Evolutionary conservation across 495 filamentous ascomycete genomes (phyloP).

Genomic region (Penicillium waksmanii): DNA sequence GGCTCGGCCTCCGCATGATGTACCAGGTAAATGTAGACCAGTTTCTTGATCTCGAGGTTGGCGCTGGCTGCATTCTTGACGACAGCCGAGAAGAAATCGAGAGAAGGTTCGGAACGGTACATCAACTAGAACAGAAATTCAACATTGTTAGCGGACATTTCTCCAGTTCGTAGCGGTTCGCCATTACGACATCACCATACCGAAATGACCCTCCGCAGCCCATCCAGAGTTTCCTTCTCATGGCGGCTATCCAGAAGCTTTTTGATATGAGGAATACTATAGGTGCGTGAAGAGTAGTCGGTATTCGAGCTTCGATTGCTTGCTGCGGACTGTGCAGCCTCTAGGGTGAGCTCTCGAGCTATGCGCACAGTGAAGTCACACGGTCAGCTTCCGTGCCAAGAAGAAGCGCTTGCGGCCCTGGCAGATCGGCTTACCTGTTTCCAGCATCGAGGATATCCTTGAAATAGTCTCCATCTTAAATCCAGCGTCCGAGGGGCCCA

Average conservation of each 20-base stretch:
- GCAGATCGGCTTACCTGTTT: slow-evolving; percentile 67
- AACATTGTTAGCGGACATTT: slow-evolving; percentile 26
- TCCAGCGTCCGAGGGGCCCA: slow-evolving; percentile 26
- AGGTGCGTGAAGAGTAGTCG: slow-evolving; percentile 46
- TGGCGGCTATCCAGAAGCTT: slow-evolving; percentile 92
- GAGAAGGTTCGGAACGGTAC: slow-evolving; percentile 81
- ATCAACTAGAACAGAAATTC: slow-evolving; percentile 67
- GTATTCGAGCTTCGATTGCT: slow-evolving; percentile 44
- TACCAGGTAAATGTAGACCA: slow-evolving; percentile 97
- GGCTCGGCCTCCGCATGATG: slow-evolving; percentile 94
- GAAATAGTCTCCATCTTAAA: slow-evolving; percentile 90
- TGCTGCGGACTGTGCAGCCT: slow-evolving; percentile 85
- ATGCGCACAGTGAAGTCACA: slow-evolving; percentile 31
- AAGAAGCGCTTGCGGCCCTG: neutral
- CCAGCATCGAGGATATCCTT: slow-evolving; percentile 86
- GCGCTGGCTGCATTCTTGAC: slow-evolving; percentile 95
- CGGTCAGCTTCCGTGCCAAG: slow-evolving; percentile 26
- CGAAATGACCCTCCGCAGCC: slow-evolving; percentile 84
- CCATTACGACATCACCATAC: slow-evolving; percentile 53
- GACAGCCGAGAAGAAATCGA: slow-evolving; percentile 88
- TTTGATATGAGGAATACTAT: slow-evolving; percentile 72
- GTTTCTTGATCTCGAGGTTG: slow-evolving; percentile 91
- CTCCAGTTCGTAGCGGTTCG: neutral
- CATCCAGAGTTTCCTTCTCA: slow-evolving; percentile 91
- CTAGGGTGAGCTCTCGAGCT: slow-evolving; percentile 95